phyloP scores from a whole-genome alignment of 2,329 filamentous ascomycete species.

The Cytospora piceae region DNA sequence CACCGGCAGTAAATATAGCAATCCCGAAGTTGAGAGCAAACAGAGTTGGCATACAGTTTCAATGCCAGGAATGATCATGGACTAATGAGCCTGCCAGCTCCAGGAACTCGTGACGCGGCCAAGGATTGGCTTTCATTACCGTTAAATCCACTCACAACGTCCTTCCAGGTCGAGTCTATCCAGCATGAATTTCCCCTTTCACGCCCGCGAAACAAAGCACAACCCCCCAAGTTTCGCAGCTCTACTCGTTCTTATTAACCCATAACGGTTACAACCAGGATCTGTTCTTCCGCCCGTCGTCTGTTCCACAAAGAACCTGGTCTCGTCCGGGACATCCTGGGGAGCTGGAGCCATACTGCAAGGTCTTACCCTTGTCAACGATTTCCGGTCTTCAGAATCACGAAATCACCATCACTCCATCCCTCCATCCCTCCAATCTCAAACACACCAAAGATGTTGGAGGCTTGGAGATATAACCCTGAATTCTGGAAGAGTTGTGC shows the following conservation, averaged over 20 bases:
- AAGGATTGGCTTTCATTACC: constrained; percentile 18
- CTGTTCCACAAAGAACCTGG: constrained; percentile 25
- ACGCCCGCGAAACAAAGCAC: neutral
- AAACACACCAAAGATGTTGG: constrained; percentile 22
- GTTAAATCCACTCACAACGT: constrained; percentile 18
- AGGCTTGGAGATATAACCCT: constrained; percentile 6
- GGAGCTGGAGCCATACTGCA: constrained; percentile 7
- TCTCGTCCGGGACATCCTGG: constrained; percentile 15
- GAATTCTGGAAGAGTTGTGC: constrained; percentile 5
- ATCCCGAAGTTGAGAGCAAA: neutral
- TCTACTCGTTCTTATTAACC: neutral
- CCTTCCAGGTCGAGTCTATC: neutral
- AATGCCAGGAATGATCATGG: neutral
- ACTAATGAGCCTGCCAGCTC: constrained; percentile 11
- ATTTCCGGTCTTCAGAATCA: constrained; percentile 14
- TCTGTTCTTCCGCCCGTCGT: constrained; percentile 19
- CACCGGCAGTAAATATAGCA: neutral
- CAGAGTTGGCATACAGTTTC: constrained; percentile 16
- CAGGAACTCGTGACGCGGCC: neutral
- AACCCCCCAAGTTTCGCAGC: neutral
- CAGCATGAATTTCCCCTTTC: neutral
- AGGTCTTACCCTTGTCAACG: constrained; percentile 18
- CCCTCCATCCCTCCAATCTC: constrained; percentile 26
- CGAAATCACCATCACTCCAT: constrained; percentile 16
- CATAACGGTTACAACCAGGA: constrained; percentile 6